A percentile compares a stretch with the other conserved stretches of the same genome.
Conservation (phyloP, 2,329 filamentous ascomycete species). For the Botrytis deweyae region DNA sequence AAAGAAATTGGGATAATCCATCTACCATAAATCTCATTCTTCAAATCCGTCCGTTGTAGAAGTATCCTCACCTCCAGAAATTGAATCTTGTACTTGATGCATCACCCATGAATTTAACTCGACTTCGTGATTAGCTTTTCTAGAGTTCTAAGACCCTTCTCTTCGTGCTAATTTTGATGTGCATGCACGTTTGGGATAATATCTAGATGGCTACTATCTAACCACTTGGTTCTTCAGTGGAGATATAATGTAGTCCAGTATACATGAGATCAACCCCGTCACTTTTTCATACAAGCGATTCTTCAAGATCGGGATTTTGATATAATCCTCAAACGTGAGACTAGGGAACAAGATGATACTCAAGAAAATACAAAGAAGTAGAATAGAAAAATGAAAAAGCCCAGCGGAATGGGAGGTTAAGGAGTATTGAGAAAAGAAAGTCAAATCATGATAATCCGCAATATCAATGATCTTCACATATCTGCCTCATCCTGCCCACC, state of each 20-base stretch:
- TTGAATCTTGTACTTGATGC: background rate
- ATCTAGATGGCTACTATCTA: background rate
- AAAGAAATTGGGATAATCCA: accelerated
- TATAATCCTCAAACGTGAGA: background rate
- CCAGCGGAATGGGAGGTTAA: no score
- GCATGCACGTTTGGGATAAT: no score
- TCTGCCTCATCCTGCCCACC: no score
- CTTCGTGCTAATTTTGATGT: no score
- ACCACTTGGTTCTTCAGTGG: background rate
- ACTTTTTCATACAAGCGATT: background rate
- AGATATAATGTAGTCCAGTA: background rate
- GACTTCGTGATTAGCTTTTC: no score
- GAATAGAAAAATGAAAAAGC: no score
- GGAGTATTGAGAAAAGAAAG: no score
- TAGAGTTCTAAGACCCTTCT: no score
- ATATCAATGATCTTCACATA: no score
- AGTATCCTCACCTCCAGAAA: background rate
- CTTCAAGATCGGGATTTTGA: background rate
- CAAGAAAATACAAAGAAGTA: background rate
- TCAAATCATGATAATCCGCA: no score
- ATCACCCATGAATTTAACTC: no score
- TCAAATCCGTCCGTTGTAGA: no score
- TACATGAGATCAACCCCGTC: background rate
- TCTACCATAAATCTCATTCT: background rate
- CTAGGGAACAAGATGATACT: accelerated